Evolutionary conservation across 2,329 filamentous ascomycete species (phyloP).

Genomic region (Arthroderma uncinatum): DNA sequence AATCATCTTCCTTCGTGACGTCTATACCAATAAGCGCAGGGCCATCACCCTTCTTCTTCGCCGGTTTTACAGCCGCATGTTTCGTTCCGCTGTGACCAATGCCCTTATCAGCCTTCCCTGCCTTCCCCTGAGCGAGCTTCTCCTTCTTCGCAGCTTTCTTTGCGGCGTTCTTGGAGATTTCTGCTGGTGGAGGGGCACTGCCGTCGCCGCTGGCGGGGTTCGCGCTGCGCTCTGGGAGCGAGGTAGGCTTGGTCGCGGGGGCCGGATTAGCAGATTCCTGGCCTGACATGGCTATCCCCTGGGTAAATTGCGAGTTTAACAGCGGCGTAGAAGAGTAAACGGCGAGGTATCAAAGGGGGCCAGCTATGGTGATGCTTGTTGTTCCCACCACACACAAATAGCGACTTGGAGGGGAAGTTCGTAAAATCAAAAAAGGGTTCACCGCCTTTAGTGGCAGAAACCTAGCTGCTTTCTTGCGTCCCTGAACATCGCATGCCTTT

Average conservation of each 20-base stretch:
- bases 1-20: conserved; percentile 71
- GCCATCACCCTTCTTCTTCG: conserved; percentile 47
- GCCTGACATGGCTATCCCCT: conserved; percentile 11
- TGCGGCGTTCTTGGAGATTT: conserved; percentile 32
- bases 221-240: conserved; percentile 31
- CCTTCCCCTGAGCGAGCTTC: conserved; percentile 35
- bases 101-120: conserved; percentile 29
- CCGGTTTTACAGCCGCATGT: conserved; percentile 31
- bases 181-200: conserved; percentile 20
- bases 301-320: background rate
- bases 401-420: conserved; percentile 1
- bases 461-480: background rate
- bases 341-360: too few relatives aligned
- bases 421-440: conserved; percentile 13
- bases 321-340: background rate
- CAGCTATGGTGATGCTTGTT: background rate
- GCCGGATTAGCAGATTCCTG: conserved; percentile 10
- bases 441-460: conserved; percentile 35
- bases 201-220: conserved; percentile 25
- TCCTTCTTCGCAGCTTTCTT: conserved; percentile 42
- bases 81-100: conserved; percentile 37
- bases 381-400: background rate
- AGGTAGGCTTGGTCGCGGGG: conserved; percentile 21
- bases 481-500: background rate
- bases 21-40: conserved; percentile 75